A percentile compares a stretch with the other conserved stretches of the same genome.
These are phyloP conservation scores for Alisma plantagoaquatica DNA, from an alignment of 106 monocot genomes.

Conservation along the genomic window DNA sequence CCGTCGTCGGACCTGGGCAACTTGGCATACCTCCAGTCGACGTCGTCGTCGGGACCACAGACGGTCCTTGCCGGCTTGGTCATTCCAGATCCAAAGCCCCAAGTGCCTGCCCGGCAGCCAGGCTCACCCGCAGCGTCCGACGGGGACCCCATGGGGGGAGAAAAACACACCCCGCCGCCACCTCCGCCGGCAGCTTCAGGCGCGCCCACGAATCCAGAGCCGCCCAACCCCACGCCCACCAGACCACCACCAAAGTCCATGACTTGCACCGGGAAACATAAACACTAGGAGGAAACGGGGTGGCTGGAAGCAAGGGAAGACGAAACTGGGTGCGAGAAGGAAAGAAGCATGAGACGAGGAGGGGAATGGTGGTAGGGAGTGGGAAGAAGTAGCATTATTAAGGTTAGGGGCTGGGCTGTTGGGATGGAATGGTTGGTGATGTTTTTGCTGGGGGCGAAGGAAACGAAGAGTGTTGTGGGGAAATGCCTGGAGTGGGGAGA, in stretches of 20 bases:
- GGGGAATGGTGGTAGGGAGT: constrained; percentile 1
- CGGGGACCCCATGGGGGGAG: no score
- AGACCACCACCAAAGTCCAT: neutral
- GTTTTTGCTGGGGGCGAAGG: neutral
- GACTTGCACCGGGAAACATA: neutral
- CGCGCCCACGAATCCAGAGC: no score
- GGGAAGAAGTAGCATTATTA: constrained; percentile 1
- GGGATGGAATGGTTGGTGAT: neutral
- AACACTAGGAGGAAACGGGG: neutral
- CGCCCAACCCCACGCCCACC: neutral
- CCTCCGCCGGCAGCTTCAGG: neutral
- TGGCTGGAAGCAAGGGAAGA: neutral
- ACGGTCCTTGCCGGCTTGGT: constrained; percentile 16
- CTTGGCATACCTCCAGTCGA: constrained; percentile 24
- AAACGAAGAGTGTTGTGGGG: neutral
- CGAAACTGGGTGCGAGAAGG: neutral
- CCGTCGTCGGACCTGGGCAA: constrained; percentile 21
- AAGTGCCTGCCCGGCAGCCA: constrained; percentile 14
- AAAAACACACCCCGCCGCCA: constrained; percentile 1
- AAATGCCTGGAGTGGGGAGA: neutral
- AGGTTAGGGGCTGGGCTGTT: neutral
- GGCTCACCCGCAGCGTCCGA: constrained; percentile 3
- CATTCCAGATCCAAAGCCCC: constrained; percentile 22
- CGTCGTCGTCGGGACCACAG: constrained; percentile 11
- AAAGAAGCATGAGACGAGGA: neutral